phyloP scores from a whole-genome alignment of 75 land plant species.

The Picea glauca region DNA sequence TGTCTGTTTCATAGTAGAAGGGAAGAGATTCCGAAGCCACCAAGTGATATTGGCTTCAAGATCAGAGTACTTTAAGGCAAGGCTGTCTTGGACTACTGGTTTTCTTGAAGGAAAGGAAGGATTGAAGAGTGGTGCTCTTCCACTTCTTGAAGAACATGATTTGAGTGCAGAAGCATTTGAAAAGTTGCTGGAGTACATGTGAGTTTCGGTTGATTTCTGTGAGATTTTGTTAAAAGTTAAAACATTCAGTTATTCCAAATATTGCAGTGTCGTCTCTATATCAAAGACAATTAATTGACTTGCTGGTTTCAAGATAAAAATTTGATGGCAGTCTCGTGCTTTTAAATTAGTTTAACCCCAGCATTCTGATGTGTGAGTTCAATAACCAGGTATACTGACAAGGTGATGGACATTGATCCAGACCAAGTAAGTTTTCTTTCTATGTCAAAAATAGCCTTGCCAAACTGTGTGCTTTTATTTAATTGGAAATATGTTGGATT shows the following conservation, averaged over 20 bases:
- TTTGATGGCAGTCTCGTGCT: neutral
- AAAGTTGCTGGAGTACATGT: conserved; percentile 93
- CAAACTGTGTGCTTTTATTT: neutral
- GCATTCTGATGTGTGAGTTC: conserved; percentile 7
- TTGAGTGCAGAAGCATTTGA: conserved; percentile 77
- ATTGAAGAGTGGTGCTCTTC: conserved; percentile 34
- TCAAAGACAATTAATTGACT: conserved; percentile 5
- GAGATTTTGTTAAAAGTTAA: neutral
- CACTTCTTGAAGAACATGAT: conserved; percentile 77
- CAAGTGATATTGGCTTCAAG: conserved; percentile 79
- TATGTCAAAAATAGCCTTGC: neutral
- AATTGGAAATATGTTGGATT: neutral
- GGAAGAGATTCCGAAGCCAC: conserved; percentile 67
- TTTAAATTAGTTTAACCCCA: neutral
- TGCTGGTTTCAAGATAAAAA: neutral
- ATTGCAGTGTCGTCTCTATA: neutral
- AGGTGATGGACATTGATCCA: conserved; percentile 67
- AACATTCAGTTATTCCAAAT: neutral
- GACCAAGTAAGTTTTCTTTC: conserved; percentile 55
- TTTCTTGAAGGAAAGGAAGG: conserved; percentile 50
- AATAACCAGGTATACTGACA: conserved; percentile 76
- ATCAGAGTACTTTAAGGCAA: conserved; percentile 85
- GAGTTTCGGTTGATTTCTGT: conserved; percentile 21
- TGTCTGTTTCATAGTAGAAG: conserved; percentile 69
- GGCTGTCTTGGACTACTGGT: conserved; percentile 59